phyloP scores from a whole-genome alignment of 805 yeast genomes.

The Wickerhamia fluorescens region DNA sequence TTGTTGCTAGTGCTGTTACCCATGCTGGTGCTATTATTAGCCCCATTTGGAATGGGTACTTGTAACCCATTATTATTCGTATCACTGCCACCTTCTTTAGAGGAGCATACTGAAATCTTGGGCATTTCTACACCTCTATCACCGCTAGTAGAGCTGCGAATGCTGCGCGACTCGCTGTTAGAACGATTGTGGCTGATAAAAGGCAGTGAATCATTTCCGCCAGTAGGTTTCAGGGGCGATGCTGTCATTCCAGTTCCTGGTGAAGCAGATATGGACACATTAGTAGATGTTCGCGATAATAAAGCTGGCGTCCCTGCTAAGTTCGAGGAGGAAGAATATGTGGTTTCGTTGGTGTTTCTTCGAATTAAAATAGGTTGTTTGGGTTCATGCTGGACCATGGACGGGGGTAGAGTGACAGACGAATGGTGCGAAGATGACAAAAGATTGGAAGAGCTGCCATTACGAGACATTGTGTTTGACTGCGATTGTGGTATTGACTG shows the following conservation, averaged over 20 bases:
- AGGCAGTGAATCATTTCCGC: too few relatives aligned
- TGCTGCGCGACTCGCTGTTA: neutral
- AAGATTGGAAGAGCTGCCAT: constrained; percentile 5
- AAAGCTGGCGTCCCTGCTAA: constrained; percentile 10
- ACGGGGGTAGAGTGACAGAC: constrained; percentile 55
- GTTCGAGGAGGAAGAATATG: constrained; percentile 18
- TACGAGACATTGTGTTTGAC: constrained; percentile 3
- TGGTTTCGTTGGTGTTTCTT: constrained; percentile 37
- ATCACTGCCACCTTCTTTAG: too few relatives aligned
- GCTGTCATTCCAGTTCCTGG: too few relatives aligned
- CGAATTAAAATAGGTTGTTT: constrained; percentile 65
- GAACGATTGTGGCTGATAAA: too few relatives aligned
- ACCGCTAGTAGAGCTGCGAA: neutral
- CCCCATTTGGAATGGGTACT: too few relatives aligned
- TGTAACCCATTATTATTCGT: too few relatives aligned
- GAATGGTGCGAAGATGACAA: constrained; percentile 8
- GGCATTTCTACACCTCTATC: neutral
- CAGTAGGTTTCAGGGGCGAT: too few relatives aligned
- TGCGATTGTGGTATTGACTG: too few relatives aligned
- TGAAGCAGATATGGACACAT: too few relatives aligned
- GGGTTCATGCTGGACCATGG: constrained; percentile 66
- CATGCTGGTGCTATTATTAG: too few relatives aligned
- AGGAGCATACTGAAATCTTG: too few relatives aligned
- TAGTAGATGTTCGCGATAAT: constrained; percentile 20
- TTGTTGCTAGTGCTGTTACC: neutral